Evolutionary conservation across 129 eudicot species (phyloP), one percentile per base, ranked within the genome.

Genomic region (Flaveria brownii): DNA sequence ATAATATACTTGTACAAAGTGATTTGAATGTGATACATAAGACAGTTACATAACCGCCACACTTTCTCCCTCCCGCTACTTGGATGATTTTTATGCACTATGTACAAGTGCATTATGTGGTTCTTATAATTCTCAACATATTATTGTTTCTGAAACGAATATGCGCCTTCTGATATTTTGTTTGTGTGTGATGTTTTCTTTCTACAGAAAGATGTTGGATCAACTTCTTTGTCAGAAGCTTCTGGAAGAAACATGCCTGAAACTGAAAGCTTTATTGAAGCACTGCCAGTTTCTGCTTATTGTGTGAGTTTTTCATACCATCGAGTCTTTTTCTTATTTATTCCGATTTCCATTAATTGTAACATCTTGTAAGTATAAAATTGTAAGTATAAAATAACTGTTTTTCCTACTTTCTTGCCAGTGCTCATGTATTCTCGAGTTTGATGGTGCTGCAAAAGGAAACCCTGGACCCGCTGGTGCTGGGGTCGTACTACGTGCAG

Each of bases 391-490:
- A 61, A 79, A 43, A n/a, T 75, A 62, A 59, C 3, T 36, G 45
- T 13, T 25, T 61, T 22, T 25, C 25, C 9, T 30, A 54, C 70
- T 72, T 55, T 28, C 14, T 55, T 45, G 50, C 17, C 87, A 86
- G 96, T 50, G 81, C 75, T 87, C 97, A 16, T 94, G 88, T 77
- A 73, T 85, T 74, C 82, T 94, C 20, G 96, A 94, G 87, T 94
- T 94, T 81, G 99, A 94, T 83, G 99, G 99, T 61, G 97, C 99
- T 54, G 91, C 99, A 69, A 94, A 91, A 84, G 96, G 97, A 68
- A 94, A 94, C 86, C 99, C 99, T 78, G 99, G 99, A 71, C 91
- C 66, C 51, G 93, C 99, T 70, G 99, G 97, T 81, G 99, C 99
- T 36, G 99, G 92, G 33, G 98, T 87, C 67, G 87, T 93, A 22